Evolutionary conservation across 805 yeast genomes (phyloP).

Genomic region (Candida vartiovaarae): DNA sequence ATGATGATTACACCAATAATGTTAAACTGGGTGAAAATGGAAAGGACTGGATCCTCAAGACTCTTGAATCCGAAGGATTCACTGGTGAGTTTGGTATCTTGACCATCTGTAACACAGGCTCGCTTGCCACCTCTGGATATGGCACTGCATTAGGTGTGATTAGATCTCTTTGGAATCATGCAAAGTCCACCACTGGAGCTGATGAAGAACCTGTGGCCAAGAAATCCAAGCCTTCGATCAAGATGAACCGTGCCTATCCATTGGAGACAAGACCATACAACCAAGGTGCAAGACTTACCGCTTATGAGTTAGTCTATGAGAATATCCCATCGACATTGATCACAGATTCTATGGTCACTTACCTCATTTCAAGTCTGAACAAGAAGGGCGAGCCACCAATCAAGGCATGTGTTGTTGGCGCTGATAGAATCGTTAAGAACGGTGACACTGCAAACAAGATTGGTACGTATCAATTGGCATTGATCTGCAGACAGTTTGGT

Average conservation of each 20-base stretch:
- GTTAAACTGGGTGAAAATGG: slow-evolving; percentile 76
- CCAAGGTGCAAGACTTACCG: slow-evolving; percentile 91
- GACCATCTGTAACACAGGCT: slow-evolving; percentile 95
- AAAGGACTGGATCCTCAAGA: slow-evolving; percentile 50
- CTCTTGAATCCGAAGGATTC: slow-evolving; percentile 40
- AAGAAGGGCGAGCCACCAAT: slow-evolving; percentile 48
- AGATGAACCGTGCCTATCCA: slow-evolving; percentile 69
- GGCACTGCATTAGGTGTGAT: slow-evolving; percentile 95
- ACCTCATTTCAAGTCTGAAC: slow-evolving; percentile 45
- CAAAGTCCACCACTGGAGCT: slow-evolving; percentile 17
- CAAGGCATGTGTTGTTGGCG: slow-evolving; percentile 77
- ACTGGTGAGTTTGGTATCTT: slow-evolving; percentile 69
- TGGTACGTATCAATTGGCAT: slow-evolving; percentile 86
- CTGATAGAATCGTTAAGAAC: slow-evolving; percentile 86
- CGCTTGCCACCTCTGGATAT: slow-evolving; percentile 94
- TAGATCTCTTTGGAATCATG: slow-evolving; percentile 54
- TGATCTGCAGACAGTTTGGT: slow-evolving; percentile 56
- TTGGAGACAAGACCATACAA: slow-evolving; percentile 95
- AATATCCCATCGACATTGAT: slow-evolving; percentile 81
- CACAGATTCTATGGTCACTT: slow-evolving; percentile 88
- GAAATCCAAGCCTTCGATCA: slow-evolving; percentile 31
- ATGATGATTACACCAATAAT: slow-evolving; percentile 76
- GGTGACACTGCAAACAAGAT: slow-evolving; percentile 97
- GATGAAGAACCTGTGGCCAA: slow-evolving; percentile 22
- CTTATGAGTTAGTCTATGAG: slow-evolving; percentile 83